Conservation (phyloP, 1,284 basidiomycete species). For the Trichosporon ovoides region DNA sequence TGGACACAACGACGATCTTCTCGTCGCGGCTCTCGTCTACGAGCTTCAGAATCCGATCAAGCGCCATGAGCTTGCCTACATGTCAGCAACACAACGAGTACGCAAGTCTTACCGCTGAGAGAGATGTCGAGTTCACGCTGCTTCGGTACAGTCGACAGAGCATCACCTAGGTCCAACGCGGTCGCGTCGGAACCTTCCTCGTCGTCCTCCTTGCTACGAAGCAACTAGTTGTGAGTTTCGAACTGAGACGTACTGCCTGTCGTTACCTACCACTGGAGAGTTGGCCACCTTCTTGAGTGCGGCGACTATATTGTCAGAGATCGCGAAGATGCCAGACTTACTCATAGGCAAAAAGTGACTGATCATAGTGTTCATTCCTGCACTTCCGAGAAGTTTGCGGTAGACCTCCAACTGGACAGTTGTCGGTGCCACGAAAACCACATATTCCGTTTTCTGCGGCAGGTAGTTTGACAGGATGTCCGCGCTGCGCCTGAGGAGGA, state of each 20-base stretch:
- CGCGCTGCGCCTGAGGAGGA: slow-evolving; percentile 83
- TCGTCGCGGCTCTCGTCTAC: slow-evolving; percentile 71
- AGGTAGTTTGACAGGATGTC: slow-evolving; percentile 75
- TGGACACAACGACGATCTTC: slow-evolving; percentile 87
- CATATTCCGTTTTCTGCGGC: slow-evolving; percentile 91
- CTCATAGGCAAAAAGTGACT: slow-evolving; percentile 80
- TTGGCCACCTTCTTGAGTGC: slow-evolving; percentile 83
- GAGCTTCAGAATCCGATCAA: slow-evolving; percentile 65
- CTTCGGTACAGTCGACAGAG: background rate
- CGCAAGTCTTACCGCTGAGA: slow-evolving; percentile 14
- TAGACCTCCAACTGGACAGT: slow-evolving; percentile 76
- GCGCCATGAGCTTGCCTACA: slow-evolving; percentile 68
- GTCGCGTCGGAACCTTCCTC: slow-evolving; percentile 8
- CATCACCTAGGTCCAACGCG: background rate
- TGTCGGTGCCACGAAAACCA: slow-evolving; percentile 83
- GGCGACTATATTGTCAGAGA: slow-evolving; percentile 30
- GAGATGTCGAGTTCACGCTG: slow-evolving; percentile 5
- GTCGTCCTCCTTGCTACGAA: slow-evolving; percentile 63
- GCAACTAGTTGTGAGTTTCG: slow-evolving; percentile 50
- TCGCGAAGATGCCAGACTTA: slow-evolving; percentile 34
- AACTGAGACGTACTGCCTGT: background rate
- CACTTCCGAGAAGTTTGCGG: slow-evolving; percentile 55
- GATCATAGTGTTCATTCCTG: slow-evolving; percentile 59
- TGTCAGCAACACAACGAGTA: background rate
- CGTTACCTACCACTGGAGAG: slow-evolving; percentile 62